These are phyloP conservation scores for Acrodontium crateriforme DNA, from an alignment of 2,329 filamentous ascomycete genomes.

Conservation along the genomic window DNA sequence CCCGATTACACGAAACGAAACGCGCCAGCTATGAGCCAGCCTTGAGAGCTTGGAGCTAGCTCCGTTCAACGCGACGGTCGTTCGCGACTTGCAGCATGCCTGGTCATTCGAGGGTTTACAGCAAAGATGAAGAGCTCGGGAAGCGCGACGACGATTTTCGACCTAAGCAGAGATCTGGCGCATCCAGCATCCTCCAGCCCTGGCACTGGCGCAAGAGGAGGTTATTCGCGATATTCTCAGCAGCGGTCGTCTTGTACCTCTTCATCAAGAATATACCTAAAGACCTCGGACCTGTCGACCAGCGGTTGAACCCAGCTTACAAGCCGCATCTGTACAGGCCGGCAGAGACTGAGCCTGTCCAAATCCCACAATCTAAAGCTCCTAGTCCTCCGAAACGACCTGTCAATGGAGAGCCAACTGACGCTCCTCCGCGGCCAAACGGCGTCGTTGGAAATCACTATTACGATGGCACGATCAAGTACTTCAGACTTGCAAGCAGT, in stretches of 20 bases:
- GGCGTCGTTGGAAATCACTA: constrained; percentile 23
- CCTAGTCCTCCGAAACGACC: not conserved
- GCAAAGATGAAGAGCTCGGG: constrained; percentile 47
- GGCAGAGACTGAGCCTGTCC: too few relatives aligned
- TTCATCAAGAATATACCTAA: constrained; percentile 51
- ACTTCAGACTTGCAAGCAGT: constrained; percentile 48
- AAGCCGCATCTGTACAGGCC: too few relatives aligned
- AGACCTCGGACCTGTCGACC: constrained; percentile 24
- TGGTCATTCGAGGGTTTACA: too few relatives aligned
- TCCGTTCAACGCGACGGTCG: too few relatives aligned
- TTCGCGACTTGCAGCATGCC: too few relatives aligned
- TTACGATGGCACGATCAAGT: constrained; percentile 59
- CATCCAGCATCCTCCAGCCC: constrained; percentile 9
- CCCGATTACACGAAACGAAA: too few relatives aligned
- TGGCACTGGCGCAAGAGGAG: constrained; percentile 17
- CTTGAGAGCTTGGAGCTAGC: too few relatives aligned
- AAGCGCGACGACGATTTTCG: constrained; percentile 52
- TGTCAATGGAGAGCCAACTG: constrained; percentile 8
- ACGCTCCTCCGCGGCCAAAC: constrained; percentile 11
- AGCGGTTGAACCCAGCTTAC: constrained; percentile 1
- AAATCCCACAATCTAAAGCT: not conserved
- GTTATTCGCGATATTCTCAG: not conserved
- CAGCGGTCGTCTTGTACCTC: constrained; percentile 43
- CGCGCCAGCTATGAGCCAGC: too few relatives aligned
- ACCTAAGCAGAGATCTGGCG: constrained; percentile 13